These are phyloP conservation scores for Loxodes magnus DNA, from an alignment of 73 alveolate genomes.

Conservation along the genomic window DNA sequence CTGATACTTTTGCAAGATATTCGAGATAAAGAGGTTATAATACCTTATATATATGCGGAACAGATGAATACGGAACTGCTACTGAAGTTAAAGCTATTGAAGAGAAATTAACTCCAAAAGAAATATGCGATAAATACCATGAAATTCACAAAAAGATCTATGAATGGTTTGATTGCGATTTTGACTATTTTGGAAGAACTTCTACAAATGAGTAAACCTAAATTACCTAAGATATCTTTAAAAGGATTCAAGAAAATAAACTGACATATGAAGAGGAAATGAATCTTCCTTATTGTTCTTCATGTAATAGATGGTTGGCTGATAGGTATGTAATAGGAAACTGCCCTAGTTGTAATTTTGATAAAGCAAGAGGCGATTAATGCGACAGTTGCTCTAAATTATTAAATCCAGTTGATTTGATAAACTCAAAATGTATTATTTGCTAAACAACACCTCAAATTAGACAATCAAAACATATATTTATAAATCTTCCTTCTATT, in stretches of 20 bases:
- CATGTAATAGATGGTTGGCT: slow-evolving; percentile 80
- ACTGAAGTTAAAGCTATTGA: slow-evolving; percentile 94
- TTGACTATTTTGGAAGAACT: slow-evolving; percentile 94
- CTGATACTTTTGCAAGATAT: slow-evolving; percentile 95
- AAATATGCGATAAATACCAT: slow-evolving; percentile 81
- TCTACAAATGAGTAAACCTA: slow-evolving; percentile 76
- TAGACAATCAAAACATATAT: slow-evolving; percentile 63
- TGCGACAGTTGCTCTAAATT: slow-evolving; percentile 94
- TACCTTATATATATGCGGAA: slow-evolving; percentile 91
- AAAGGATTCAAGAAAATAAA: slow-evolving; percentile 61
- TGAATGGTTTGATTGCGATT: slow-evolving; percentile 97
- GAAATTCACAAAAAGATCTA: slow-evolving; percentile 75
- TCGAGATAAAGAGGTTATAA: slow-evolving; percentile 88
- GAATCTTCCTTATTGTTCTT: slow-evolving; percentile 71
- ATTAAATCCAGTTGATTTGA: slow-evolving; percentile 80
- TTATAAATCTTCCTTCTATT: slow-evolving; percentile 73
- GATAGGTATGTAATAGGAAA: slow-evolving; percentile 91
- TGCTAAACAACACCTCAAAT: slow-evolving; percentile 71
- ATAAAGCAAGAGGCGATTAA: slow-evolving; percentile 95
- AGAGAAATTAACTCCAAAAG: slow-evolving; percentile 79
- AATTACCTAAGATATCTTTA: slow-evolving; percentile 83
- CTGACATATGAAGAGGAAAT: slow-evolving; percentile 56
- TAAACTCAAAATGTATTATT: slow-evolving; percentile 78
- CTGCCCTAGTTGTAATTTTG: slow-evolving; percentile 85
- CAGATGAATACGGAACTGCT: slow-evolving; percentile 99